These are phyloP conservation scores for Aristolochia fimbriata DNA, from an alignment of 164 flowering plant genomes.

Conservation along the genomic window DNA sequence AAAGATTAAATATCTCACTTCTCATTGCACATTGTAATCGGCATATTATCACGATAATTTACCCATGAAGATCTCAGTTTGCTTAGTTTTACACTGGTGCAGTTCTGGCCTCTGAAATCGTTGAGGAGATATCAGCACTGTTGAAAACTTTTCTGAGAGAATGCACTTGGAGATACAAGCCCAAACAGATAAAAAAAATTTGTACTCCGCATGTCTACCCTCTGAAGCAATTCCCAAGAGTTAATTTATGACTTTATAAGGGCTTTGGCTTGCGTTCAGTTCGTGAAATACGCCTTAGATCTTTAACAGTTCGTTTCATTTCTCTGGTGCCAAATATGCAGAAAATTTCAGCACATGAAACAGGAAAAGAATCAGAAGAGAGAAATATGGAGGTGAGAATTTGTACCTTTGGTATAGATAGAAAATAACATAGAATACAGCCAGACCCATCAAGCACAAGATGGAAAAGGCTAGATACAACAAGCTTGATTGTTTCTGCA, in stretches of 20 bases:
- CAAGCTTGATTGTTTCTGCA: conserved; percentile 69
- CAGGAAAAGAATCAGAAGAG: conserved; percentile 1
- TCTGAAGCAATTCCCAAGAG: conserved; percentile 6
- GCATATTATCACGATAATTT: too few relatives aligned
- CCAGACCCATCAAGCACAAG: conserved; percentile 79
- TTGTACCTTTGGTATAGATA: conserved; percentile 68
- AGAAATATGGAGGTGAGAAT: background rate
- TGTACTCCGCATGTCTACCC: background rate
- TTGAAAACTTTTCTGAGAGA: too few relatives aligned
- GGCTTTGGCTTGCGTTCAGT: conserved; percentile 58
- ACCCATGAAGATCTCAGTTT: too few relatives aligned
- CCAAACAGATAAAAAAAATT: too few relatives aligned
- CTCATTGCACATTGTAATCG: too few relatives aligned
- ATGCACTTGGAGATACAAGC: too few relatives aligned
- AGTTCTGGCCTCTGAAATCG: too few relatives aligned
- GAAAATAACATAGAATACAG: conserved; percentile 68
- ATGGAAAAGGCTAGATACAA: conserved; percentile 64
- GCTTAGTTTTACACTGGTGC: too few relatives aligned
- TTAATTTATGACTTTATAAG: conserved; percentile 24
- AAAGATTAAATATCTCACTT: too few relatives aligned
- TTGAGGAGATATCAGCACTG: too few relatives aligned
- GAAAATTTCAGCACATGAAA: background rate
- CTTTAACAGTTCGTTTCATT: conserved; percentile 47
- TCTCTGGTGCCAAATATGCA: conserved; percentile 37
- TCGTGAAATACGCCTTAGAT: conserved; percentile 56